phyloP scores from a whole-genome alignment of 768 basidiomycete genomes.

The Psilocybe subaeruginosa region DNA sequence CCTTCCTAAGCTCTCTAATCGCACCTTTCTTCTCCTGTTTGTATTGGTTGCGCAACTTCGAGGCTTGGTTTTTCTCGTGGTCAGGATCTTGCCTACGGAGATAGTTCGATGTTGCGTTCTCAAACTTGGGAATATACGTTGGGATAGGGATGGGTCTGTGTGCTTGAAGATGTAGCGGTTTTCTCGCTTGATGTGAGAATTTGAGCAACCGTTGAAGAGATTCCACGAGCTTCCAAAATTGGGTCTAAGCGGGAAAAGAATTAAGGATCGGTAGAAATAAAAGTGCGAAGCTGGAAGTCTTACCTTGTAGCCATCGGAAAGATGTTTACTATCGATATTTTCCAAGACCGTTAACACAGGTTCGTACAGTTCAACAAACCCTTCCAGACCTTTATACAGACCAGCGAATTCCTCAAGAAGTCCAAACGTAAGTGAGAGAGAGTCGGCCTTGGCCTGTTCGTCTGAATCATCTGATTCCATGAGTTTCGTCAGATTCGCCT shows the following conservation, averaged over 20 bases:
- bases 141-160: conserved; percentile 98
- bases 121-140: conserved; percentile 93
- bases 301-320: conserved; percentile 64
- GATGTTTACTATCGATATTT: conserved; percentile 44
- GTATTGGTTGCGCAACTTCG: conserved; percentile 86
- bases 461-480: conserved; percentile 35
- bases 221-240: conserved; percentile 47
- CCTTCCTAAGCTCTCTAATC: conserved; percentile 94
- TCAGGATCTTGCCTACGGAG: conserved; percentile 88
- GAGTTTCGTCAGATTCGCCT: conserved; percentile 51
- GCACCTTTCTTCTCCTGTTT: conserved; percentile 98
- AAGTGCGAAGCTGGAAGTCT: conserved; percentile 10
- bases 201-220: conserved; percentile 66
- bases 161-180: conserved; percentile 82
- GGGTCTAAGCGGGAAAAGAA: conserved; percentile 41
- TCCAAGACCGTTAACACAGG: conserved; percentile 67
- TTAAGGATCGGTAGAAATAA: conserved; percentile 1
- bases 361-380: conserved; percentile 83
- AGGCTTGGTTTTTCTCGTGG: conserved; percentile 82
- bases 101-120: conserved; percentile 72
- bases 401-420: conserved; percentile 73
- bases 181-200: conserved; percentile 72
- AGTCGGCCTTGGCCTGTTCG: conserved; percentile 74
- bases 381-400: conserved; percentile 75
- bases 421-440: conserved; percentile 63